Conservation (phyloP, 2,329 filamentous ascomycete genomes). For the Fusarium floridanum region DNA sequence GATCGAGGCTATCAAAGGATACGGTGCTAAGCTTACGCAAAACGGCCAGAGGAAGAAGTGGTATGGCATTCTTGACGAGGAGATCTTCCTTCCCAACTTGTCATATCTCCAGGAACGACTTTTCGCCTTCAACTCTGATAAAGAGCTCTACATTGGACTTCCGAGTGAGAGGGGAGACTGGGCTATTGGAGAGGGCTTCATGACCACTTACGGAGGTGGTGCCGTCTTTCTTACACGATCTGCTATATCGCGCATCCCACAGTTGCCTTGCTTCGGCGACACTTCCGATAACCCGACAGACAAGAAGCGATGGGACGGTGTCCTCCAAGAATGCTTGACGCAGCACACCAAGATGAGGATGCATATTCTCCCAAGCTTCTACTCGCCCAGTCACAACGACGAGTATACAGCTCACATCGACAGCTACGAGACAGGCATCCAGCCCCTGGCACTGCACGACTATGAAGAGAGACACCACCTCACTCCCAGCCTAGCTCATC, state of each 20-base stretch:
- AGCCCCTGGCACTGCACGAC: conserved; percentile 58
- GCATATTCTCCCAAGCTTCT: conserved; percentile 59
- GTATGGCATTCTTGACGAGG: conserved; percentile 60
- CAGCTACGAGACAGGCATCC: conserved; percentile 56
- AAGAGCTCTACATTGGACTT: conserved; percentile 57
- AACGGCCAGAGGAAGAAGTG: conserved; percentile 56
- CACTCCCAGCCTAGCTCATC: conserved; percentile 56
- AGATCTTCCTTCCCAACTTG: conserved; percentile 61
- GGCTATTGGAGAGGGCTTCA: conserved; percentile 52
- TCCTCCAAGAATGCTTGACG: conserved; percentile 57
- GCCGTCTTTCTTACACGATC: conserved; percentile 57
- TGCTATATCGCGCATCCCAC: conserved; percentile 51
- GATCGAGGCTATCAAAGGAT: conserved; percentile 50
- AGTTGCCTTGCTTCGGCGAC: conserved; percentile 54
- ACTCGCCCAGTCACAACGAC: conserved; percentile 53
- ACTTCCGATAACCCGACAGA: conserved; percentile 25
- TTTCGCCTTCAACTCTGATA: conserved; percentile 48
- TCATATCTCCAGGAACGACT: conserved; percentile 55
- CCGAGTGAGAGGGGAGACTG: conserved; percentile 60
- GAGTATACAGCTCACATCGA: conserved; percentile 46
- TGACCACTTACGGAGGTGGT: conserved; percentile 60
- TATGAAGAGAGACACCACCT: conserved; percentile 55
- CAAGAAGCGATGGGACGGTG: conserved; percentile 55
- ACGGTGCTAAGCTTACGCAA: conserved; percentile 51
- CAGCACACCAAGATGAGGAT: conserved; percentile 52